A percentile compares a stretch with the other conserved stretches of the same genome.
These are phyloP conservation scores for Debaryomycetaceae sp. DNA, from an alignment of 1,139 yeast genomes.

Conservation along the genomic window DNA sequence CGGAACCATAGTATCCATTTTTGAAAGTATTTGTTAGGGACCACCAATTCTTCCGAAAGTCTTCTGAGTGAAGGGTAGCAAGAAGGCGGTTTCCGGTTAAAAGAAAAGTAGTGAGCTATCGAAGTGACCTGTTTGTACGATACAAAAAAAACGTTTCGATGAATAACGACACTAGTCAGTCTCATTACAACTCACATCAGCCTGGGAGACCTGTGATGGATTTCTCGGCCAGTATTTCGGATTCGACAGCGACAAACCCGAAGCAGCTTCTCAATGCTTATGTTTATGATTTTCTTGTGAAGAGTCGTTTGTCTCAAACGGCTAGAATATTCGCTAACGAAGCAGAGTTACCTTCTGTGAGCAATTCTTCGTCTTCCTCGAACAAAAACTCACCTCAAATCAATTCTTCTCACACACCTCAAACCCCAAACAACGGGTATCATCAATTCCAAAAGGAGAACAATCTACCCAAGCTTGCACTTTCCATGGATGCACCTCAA, in stretches of 20 bases:
- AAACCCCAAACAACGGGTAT: conserved; percentile 14
- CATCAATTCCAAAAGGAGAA: conserved; percentile 29
- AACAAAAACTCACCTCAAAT: conserved; percentile 19
- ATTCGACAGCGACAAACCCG: conserved; percentile 52
- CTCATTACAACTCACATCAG: conserved; percentile 1
- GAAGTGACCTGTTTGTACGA: conserved; percentile 30
- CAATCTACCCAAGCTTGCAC: conserved; percentile 47
- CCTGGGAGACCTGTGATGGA: conserved; percentile 8
- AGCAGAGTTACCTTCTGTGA: conserved; percentile 50
- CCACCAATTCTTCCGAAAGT: neutral
- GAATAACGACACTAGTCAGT: conserved; percentile 8
- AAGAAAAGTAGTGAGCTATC: conserved; percentile 26
- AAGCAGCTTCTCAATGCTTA: conserved; percentile 77
- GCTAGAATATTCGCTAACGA: conserved; percentile 73
- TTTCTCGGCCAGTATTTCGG: conserved; percentile 28
- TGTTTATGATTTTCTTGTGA: conserved; percentile 80
- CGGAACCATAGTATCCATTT: neutral
- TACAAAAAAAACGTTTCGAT: conserved; percentile 25
- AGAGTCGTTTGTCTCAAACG: conserved; percentile 66
- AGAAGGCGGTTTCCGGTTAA: no score
- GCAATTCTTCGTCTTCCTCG: conserved; percentile 10
- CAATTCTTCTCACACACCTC: conserved; percentile 7
- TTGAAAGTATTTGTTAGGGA: neutral
- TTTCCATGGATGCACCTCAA: conserved; percentile 76
- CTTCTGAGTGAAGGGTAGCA: neutral